A percentile compares a stretch with the other conserved stretches of the same genome.
phyloP scores from a whole-genome alignment of 2,329 filamentous ascomycete genomes.

The Nemania serpens region DNA sequence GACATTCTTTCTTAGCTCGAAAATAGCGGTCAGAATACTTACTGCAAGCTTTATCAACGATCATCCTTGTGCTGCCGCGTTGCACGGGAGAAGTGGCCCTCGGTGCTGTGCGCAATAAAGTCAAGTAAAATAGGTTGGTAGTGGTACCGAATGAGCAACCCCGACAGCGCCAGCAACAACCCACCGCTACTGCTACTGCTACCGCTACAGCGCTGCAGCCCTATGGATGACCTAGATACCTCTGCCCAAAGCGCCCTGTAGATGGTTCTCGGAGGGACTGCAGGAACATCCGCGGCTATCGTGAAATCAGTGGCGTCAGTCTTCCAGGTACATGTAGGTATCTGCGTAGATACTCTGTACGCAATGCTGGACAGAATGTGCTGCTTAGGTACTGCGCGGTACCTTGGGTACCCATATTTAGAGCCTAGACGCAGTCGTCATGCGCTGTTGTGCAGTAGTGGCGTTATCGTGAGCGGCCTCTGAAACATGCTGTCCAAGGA shows the following conservation, averaged over 20 bases:
- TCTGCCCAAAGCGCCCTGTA: slow-evolving; percentile 5
- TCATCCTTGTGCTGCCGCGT: too few relatives aligned
- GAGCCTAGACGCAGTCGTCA: slow-evolving; percentile 6
- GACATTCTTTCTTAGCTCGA: too few relatives aligned
- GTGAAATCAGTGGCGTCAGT: slow-evolving; percentile 12
- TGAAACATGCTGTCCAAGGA: background rate
- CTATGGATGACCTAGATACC: slow-evolving; percentile 8
- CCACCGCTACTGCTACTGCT: background rate
- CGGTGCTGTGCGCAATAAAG: too few relatives aligned
- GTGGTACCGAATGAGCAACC: too few relatives aligned
- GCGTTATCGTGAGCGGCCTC: slow-evolving; percentile 14
- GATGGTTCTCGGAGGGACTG: slow-evolving; percentile 1
- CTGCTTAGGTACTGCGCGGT: background rate
- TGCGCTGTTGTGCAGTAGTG: slow-evolving; percentile 14
- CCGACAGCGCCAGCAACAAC: too few relatives aligned
- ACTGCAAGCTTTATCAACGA: too few relatives aligned
- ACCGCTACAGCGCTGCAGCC: slow-evolving; percentile 19
- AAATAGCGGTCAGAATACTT: too few relatives aligned
- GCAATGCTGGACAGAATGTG: too few relatives aligned
- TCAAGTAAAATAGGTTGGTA: too few relatives aligned
- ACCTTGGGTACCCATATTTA: background rate
- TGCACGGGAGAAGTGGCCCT: background rate
- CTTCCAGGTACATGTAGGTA: background rate
- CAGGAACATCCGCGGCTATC: slow-evolving; percentile 6
- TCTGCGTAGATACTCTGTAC: too few relatives aligned